Evolutionary conservation across 306 rosid species (phyloP).

Genomic region (Fragaria ananassa): DNA sequence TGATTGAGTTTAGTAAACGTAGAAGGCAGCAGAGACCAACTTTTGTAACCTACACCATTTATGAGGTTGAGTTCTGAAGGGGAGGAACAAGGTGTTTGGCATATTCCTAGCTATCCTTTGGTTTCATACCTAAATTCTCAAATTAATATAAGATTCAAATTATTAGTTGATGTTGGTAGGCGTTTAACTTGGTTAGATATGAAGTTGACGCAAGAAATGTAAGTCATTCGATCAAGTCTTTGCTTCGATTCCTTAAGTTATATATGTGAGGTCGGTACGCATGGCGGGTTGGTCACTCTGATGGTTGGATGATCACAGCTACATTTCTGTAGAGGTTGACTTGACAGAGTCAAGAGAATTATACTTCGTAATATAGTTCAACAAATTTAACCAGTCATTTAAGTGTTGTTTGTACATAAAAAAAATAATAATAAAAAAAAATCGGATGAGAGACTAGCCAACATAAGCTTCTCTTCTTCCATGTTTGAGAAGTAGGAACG

Average conservation of each 20-base stretch:
- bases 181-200: neutral
- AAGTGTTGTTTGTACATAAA: neutral
- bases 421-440: neutral
- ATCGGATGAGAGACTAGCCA: neutral
- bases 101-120: neutral
- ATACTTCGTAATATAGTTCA: neutral
- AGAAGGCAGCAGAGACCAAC: neutral
- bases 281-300: neutral
- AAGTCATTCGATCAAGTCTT: neutral
- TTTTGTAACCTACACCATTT: neutral
- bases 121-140: neutral
- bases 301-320: neutral
- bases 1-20: neutral
- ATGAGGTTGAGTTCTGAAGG: neutral
- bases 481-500: neutral
- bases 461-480: neutral
- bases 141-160: neutral
- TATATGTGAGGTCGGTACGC: neutral
- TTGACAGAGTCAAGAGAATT: neutral
- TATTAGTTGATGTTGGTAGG: neutral
- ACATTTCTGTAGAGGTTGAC: neutral
- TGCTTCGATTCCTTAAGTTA: neutral
- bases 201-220: neutral
- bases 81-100: neutral
- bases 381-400: neutral